phyloP scores from a whole-genome alignment of 2,329 filamentous ascomycete genomes.

The Sporothrix curviconia region DNA sequence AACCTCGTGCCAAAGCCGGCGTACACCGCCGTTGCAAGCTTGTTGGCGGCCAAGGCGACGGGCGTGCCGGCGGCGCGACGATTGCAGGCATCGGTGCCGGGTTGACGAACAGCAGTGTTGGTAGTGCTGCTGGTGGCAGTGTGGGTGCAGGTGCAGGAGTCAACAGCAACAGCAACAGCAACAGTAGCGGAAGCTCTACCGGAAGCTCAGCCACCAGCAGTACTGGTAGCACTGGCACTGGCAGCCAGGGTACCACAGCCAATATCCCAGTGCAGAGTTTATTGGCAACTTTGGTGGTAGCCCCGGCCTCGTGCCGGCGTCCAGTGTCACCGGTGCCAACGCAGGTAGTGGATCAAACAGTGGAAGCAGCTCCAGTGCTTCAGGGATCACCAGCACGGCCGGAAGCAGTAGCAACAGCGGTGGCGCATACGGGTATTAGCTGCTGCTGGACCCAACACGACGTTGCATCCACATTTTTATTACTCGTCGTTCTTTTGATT shows the following conservation, averaged over 20 bases:
- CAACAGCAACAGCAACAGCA: not conserved
- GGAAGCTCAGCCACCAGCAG: not conserved
- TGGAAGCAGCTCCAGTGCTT: not conserved
- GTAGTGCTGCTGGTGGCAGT: too few species aligned
- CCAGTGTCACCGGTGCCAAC: not conserved
- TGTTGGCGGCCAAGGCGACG: slow-evolving; percentile 18
- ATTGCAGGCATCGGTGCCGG: slow-evolving; percentile 6
- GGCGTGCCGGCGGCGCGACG: not conserved
- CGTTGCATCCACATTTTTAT: too few species aligned
- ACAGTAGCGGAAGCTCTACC: not conserved
- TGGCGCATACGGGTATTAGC: not conserved
- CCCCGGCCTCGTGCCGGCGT: not conserved
- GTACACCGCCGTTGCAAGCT: slow-evolving; percentile 30
- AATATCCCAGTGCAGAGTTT: not conserved
- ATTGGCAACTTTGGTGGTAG: slow-evolving; percentile 8
- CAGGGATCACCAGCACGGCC: too few species aligned
- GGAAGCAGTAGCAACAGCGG: not conserved
- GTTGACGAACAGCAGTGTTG: not conserved
- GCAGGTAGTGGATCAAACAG: not conserved
- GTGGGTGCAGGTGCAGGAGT: not conserved
- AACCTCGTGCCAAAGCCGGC: slow-evolving; percentile 35
- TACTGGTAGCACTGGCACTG: too few species aligned
- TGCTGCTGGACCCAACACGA: too few species aligned
- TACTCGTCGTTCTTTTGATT: too few species aligned
- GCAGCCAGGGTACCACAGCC: not conserved